phyloP scores from a whole-genome alignment of 202 grass and related monocot genomes.

The Setaria italica region DNA sequence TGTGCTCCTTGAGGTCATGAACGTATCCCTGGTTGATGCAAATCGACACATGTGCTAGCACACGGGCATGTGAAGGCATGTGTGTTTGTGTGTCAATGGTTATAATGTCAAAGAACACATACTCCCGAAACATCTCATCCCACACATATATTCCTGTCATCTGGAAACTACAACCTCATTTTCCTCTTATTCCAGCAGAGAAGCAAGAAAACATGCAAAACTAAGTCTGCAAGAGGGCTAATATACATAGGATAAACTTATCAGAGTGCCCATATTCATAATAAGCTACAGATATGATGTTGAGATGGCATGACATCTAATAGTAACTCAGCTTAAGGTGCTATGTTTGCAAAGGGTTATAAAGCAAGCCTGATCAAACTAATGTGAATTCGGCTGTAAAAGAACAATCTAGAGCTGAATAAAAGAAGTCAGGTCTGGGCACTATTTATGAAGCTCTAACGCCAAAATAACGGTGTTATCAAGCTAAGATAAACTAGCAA shows the following conservation, averaged over 20 bases:
- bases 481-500: slow-evolving; percentile 27
- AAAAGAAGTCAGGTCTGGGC: neutral
- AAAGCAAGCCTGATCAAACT: neutral
- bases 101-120: neutral
- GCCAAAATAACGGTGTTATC: neutral
- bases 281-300: neutral
- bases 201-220: neutral
- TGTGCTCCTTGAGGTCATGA: neutral
- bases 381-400: neutral
- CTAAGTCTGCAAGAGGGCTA: neutral
- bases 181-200: slow-evolving; percentile 8
- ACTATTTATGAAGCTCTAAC: slow-evolving; percentile 24
- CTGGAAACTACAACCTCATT: slow-evolving; percentile 2
- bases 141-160: neutral
- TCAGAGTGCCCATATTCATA: neutral
- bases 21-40: neutral
- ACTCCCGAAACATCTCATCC: neutral
- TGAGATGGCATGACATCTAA: slow-evolving; percentile 10
- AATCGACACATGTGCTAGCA: neutral
- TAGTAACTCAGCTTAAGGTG: neutral
- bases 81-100: neutral
- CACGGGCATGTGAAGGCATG: neutral
- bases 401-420: neutral
- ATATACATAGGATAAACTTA: slow-evolving; percentile 1
- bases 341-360: neutral